Evolutionary conservation across 2,329 filamentous ascomycete genomes (phyloP), one percentile per base, ranked within the genome.

Genomic region (Cladobotryum protrusum): DNA sequence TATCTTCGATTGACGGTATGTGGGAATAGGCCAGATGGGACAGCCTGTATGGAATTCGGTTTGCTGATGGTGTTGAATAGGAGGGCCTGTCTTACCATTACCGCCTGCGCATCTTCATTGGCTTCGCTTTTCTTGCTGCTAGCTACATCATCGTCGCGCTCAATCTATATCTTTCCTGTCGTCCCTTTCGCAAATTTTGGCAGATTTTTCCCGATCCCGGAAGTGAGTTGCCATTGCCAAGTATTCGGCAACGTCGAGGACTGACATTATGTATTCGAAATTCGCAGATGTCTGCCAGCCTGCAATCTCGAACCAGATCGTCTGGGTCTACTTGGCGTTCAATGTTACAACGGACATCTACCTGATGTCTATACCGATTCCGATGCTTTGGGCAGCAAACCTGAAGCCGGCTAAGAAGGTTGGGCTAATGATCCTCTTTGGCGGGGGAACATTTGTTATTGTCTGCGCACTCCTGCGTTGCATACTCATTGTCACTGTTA

Each of bases 141-240:
- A 80, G 75, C 4, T 83, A 75, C 54, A 48, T 81, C 24, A 68
- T 68, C 0, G 72, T 73, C 5, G 63, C 78, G 24, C 65, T 75
- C 33, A 73, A 73, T 3, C 71, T 81, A 34, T 68, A 80, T 13
- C 64, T 77, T 3, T 71, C 72, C 7, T 83, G 80, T 54, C 68
- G 68, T 19, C 78, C 78, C 0, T 72, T 83, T 47, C 55, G 66
- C 20, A 71, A 71, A 36, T 77, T 78, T 57, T 83, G 79, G 78
- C 78, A 83, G 60, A 80, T 83, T 44, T 66, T 73, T 47, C 80
- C 80, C 0, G 62, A 83, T 29, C 79, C 79, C 1, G 78, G 79
- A 11, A 72, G 74, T 77, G 57, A 58, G 73, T 69, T 8, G 20
- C 6, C 24, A 32, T 43, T 39, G 3, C 5, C 33, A 11, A 18